These are phyloP conservation scores for Leptodermis oblonga DNA, from an alignment of 257 asterid species.

Conservation along the genomic window DNA sequence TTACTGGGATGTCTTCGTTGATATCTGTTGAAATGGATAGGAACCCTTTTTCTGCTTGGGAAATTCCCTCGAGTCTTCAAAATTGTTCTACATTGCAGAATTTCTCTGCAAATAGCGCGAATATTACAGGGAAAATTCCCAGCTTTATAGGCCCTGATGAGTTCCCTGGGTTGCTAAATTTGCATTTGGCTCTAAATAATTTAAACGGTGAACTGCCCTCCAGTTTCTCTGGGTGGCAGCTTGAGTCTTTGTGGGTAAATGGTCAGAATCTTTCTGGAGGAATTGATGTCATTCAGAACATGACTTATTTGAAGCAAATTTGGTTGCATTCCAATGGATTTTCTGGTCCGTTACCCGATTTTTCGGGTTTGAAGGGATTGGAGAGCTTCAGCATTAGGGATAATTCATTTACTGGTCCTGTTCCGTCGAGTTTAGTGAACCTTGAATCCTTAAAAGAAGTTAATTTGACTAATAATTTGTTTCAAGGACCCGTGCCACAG, in stretches of 20 bases:
- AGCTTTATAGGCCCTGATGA: slow-evolving; percentile 59
- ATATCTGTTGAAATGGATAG: slow-evolving; percentile 64
- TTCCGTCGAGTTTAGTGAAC: slow-evolving; percentile 55
- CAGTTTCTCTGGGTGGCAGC: slow-evolving; percentile 54
- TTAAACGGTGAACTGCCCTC: slow-evolving; percentile 68
- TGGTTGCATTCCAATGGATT: slow-evolving; percentile 80
- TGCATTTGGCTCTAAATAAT: slow-evolving; percentile 81
- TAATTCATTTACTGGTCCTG: slow-evolving; percentile 67
- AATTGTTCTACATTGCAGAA: slow-evolving; percentile 62
- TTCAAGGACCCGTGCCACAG: slow-evolving; percentile 85
- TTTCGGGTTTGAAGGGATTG: slow-evolving; percentile 51
- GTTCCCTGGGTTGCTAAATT: slow-evolving; percentile 60
- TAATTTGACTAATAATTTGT: slow-evolving; percentile 77
- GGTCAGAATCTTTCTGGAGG: slow-evolving; percentile 77
- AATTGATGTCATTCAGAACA: slow-evolving; percentile 62
- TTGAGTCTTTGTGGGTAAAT: slow-evolving; percentile 78
- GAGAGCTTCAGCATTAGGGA: slow-evolving; percentile 72
- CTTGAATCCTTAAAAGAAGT: slow-evolving; percentile 63
- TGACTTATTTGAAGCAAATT: slow-evolving; percentile 76
- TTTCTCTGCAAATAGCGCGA: slow-evolving; percentile 77
- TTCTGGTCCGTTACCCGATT: slow-evolving; percentile 72
- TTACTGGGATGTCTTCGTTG: slow-evolving; percentile 70
- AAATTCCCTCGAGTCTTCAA: slow-evolving; percentile 55
- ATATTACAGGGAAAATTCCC: slow-evolving; percentile 63
- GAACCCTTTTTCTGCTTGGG: slow-evolving; percentile 71